Evolutionary conservation across 2,329 filamentous ascomycete genomes (phyloP), one percentile per base, ranked within the genome.

Genomic region (Fusarium sp.): DNA sequence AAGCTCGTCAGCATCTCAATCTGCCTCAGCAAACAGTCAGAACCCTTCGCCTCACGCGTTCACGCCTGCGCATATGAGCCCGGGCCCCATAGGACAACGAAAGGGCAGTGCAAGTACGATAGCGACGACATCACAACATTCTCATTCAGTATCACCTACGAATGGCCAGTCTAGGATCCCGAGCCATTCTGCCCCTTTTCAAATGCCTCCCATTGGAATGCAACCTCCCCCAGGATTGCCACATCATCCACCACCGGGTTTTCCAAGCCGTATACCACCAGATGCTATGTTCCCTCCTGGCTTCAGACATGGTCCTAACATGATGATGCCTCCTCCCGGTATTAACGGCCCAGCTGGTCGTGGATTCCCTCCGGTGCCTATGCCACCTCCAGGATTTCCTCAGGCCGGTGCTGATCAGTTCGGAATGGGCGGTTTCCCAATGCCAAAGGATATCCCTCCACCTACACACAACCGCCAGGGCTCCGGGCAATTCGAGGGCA

Each of bases 401-500:
- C 78, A 79, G 28, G 71, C 73, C 15, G 60, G 60, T 6, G 65
- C 47, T 12, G 79, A 81, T 16, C 78, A 78, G 23, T 82, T 78
- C 31, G 69, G 76, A 12, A 68, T 80, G 44, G 65, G 58, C 7
- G 76, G 77, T 52, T 82, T 80, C 59, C 61, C 77, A 3, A 68
- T 82, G 54, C 65, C 77, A 16, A 78, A 80, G 58, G 79, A 81
- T 1, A 60, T 56, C 0, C 75, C 76, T 11, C 73, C 73, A 7
- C 53, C 84, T 51, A 79, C 88, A 6, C 94, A 97, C 80, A 92
- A 92, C 9, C 88, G 94, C 66, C 94, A 97, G 72, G 87, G 89
- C 11, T 97, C 94, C 7, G 86, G 85, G 12, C 91, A 91, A 12
- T 89, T 91, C 66, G 92, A 95, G 9, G 83, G 84, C n/a, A 72